Evolutionary conservation across 2,329 filamentous ascomycete genomes (phyloP), one percentile per base, ranked within the genome.

Genomic region (Ophiostoma ulmi): DNA sequence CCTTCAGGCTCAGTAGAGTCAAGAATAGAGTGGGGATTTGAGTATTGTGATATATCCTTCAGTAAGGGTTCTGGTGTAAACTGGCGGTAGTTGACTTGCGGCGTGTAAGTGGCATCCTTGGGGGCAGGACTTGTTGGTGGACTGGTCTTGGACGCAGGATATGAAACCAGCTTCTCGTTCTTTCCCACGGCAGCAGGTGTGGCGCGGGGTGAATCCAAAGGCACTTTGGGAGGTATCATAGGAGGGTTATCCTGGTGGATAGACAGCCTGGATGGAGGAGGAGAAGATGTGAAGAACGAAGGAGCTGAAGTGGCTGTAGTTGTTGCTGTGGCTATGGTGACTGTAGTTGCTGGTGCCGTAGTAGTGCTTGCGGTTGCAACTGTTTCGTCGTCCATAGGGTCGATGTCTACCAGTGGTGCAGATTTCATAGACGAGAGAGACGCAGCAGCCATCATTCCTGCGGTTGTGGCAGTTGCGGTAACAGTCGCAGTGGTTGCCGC

Each of bases 11-110:
- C 87, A 52, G 85, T 83, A 67, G 85, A 83, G 70, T 55, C 22
- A 22, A 26, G 22, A 6, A 35, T 20, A 17, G 90, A 78, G 74
- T 86, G 84, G 17, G 86, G 80, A 77, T 90, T 90, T 65, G 85
- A 84, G 78, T 91, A 91, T 71, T 88, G 83, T 61, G 89, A 90
- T 63, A 87, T 80, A 77, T 92, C 89, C 73, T 87, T 85, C 67
- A 91, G 79, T 66, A 92, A 82, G n/a, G 89, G 82, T 71, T 83
- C 81, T 36, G 84, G 82, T 1, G 70, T 83, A 78, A 73, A 72
- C 8, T 69, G 66, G 58, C 80, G 80, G 69, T 81, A 78, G 41
- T 82, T 80, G 69, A 79, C 77, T 38, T 82, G 72, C 84, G 81
- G 17, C 10, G 8, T 22, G 36, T 39, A 11, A 13, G 8, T 11